These are phyloP conservation scores for Calocybe gangraenosa DNA, from an alignment of 768 basidiomycete species.

Conservation along the genomic window DNA sequence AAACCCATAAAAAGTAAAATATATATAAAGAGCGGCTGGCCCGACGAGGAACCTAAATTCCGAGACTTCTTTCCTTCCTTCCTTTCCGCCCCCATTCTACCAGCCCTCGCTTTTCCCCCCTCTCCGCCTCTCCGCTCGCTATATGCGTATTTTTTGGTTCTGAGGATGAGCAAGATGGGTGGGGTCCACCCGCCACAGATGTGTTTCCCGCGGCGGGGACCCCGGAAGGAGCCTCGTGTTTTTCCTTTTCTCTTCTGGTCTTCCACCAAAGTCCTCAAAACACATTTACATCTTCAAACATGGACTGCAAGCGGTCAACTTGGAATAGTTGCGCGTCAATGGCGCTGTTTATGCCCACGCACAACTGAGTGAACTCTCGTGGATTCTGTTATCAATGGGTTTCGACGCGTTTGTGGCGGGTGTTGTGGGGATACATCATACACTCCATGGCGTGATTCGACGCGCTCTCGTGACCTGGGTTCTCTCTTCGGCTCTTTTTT, in stretches of 20 bases:
- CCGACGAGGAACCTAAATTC: too few species aligned
- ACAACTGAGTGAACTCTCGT: too few species aligned
- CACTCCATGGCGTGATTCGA: too few species aligned
- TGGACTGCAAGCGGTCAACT: neutral
- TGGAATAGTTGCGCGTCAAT: neutral
- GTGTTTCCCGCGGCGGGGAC: neutral
- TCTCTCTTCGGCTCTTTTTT: too few species aligned
- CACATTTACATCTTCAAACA: neutral
- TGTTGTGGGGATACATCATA: too few species aligned
- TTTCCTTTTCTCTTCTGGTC: too few species aligned
- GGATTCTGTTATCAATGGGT: too few species aligned
- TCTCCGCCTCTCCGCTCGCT: neutral
- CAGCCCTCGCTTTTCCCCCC: neutral
- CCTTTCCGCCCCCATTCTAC: neutral
- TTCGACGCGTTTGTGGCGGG: too few species aligned
- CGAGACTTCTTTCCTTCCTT: neutral
- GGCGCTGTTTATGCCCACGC: too few species aligned
- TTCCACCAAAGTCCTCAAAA: too few species aligned
- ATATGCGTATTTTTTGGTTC: neutral
- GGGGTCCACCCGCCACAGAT: too few species aligned
- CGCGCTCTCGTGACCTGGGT: too few species aligned
- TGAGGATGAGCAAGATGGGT: neutral
- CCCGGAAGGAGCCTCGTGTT: slow-evolving; percentile 1
- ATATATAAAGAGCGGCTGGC: neutral
- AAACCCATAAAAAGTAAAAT: neutral